Percentiles rank a stretch among this genome's conserved stretches.
phyloP scores from a whole-genome alignment of 1,139 yeast species.

The Yamadazyma jaroonii region DNA sequence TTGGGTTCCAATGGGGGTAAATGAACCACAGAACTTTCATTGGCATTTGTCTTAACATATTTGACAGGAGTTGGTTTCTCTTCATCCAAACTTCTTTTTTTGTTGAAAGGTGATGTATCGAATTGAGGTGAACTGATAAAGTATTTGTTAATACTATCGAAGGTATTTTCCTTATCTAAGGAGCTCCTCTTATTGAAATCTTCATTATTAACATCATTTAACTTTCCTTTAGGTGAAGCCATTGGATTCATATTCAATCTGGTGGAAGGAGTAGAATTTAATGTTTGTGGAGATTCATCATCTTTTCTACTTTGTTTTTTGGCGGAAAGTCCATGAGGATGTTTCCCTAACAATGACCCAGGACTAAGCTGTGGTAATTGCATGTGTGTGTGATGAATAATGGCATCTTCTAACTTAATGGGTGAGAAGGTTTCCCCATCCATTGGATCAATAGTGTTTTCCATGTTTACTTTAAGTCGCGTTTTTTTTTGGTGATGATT shows the following conservation, averaged over 20 bases:
- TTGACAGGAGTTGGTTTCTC: conserved; percentile 3
- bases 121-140: conserved; percentile 18
- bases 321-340: conserved; percentile 49
- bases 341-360: conserved; percentile 14
- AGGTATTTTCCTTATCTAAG: conserved; percentile 7
- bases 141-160: conserved; percentile 9
- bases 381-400: conserved; percentile 5
- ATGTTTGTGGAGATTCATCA: conserved; percentile 4
- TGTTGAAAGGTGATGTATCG: conserved; percentile 7
- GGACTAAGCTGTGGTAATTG: conserved; percentile 5
- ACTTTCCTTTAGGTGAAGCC: conserved; percentile 1
- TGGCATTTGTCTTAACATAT: conserved; percentile 1
- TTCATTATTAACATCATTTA: too few relatives aligned
- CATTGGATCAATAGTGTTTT: conserved; percentile 4
- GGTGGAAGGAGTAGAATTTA: conserved; percentile 2
- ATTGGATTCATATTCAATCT: background rate
- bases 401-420: conserved; percentile 3
- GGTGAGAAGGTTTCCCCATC: conserved; percentile 8
- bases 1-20: conserved; percentile 1
- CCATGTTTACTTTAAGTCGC: conserved; percentile 3
- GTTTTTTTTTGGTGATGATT: background rate
- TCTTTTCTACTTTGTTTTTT: conserved; percentile 33
- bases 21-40: background rate
- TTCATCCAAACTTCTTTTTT: conserved; percentile 5
- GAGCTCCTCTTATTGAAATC: conserved; percentile 1